A percentile compares a stretch with the other conserved stretches of the same genome.
Evolutionary conservation across 495 filamentous ascomycete species (phyloP).

Genomic region (Lepraria neglecta): DNA sequence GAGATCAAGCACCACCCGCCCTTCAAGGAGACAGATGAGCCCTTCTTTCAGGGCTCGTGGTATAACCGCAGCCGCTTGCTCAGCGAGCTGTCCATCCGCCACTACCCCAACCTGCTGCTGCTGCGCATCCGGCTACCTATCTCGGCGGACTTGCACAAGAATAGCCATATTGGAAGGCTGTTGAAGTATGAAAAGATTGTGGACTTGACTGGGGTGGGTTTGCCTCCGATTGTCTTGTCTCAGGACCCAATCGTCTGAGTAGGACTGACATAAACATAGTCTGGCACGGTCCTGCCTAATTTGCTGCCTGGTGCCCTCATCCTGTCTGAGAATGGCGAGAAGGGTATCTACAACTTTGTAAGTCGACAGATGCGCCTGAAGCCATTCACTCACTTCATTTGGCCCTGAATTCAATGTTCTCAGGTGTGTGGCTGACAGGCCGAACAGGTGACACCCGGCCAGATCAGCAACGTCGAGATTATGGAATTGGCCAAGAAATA

Average conservation of each 20-base stretch:
- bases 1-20: conserved; percentile 11
- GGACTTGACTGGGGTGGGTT: not conserved
- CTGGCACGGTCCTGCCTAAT: not conserved
- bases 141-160: conserved; percentile 7
- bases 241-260: not conserved
- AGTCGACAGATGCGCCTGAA: conserved; percentile 1
- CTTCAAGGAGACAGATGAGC: conserved; percentile 9
- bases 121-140: conserved; percentile 8
- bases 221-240: not conserved
- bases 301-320: not conserved
- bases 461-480: conserved; percentile 1
- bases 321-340: conserved; percentile 1
- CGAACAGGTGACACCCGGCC: not conserved
- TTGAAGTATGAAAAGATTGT: conserved; percentile 1
- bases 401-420: not conserved
- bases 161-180: conserved; percentile 2
- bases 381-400: not conserved
- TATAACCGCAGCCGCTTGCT: conserved; percentile 9
- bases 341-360: conserved; percentile 1
- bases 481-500: not conserved
- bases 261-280: no score
- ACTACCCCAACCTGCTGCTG: conserved; percentile 7
- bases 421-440: not conserved
- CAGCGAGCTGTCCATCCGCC: conserved; percentile 9
- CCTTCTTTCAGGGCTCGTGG: conserved; percentile 7